Evolutionary conservation across 1,284 basidiomycete genomes (phyloP).

Genomic region (Fomes fomentarius): DNA sequence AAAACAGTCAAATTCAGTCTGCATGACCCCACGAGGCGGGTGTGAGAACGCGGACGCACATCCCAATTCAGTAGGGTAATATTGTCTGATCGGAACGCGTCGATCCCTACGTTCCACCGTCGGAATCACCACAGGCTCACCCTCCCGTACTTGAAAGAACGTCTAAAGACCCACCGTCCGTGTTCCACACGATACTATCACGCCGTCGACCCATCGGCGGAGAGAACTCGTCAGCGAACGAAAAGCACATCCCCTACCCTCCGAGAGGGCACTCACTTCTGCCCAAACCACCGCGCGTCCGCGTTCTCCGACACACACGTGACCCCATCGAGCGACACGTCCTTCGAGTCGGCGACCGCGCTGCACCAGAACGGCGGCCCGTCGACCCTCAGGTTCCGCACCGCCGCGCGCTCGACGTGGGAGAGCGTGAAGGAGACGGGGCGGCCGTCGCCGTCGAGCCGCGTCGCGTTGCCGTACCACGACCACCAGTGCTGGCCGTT

Average conservation of each 20-base stretch:
- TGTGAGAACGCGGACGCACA: slow-evolving; percentile 28
- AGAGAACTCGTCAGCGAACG: background rate
- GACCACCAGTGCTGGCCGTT: slow-evolving; percentile 62
- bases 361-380: slow-evolving; percentile 72
- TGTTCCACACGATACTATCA: slow-evolving; percentile 62
- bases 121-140: background rate
- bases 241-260: too few species aligned
- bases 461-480: slow-evolving; percentile 46
- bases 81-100: slow-evolving; percentile 60
- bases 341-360: slow-evolving; percentile 53
- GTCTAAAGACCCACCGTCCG: slow-evolving; percentile 47
- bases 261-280: slow-evolving; percentile 45
- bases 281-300: slow-evolving; percentile 50
- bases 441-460: slow-evolving; percentile 60
- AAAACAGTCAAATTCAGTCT: background rate
- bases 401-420: slow-evolving; percentile 47
- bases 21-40: background rate
- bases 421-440: slow-evolving; percentile 64
- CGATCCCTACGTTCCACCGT: slow-evolving; percentile 44
- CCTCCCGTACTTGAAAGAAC: background rate
- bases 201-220: background rate
- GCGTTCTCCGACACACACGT: slow-evolving; percentile 62
- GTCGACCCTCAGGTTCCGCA: slow-evolving; percentile 57
- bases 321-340: slow-evolving; percentile 65
- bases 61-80: slow-evolving; percentile 59